Evolutionary conservation across 768 basidiomycete genomes (phyloP).

Genomic region (Russula sp.): DNA sequence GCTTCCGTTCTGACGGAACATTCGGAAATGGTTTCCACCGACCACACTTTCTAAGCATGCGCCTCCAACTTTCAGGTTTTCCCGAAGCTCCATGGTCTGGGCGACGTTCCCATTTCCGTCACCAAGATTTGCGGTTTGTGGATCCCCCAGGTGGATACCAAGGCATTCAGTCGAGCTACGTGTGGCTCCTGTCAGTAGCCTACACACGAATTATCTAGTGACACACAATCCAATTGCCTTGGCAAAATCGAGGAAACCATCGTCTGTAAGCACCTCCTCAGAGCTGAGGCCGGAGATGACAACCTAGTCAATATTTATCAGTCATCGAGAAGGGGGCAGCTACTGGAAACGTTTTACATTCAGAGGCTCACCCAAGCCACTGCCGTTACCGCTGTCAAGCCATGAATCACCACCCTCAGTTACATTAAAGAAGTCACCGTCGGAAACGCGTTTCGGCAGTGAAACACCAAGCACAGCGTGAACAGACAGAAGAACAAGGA

Average conservation of each 20-base stretch:
- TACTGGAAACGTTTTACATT: constrained; percentile 38
- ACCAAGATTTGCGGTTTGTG: constrained; percentile 46
- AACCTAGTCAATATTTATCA: constrained; percentile 38
- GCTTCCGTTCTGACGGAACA: constrained; percentile 59
- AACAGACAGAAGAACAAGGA: constrained; percentile 24
- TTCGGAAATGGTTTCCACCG: constrained; percentile 51
- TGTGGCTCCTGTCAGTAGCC: constrained; percentile 33
- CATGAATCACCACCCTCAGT: constrained; percentile 42
- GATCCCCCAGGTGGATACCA: constrained; percentile 36
- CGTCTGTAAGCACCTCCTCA: constrained; percentile 51
- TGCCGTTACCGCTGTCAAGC: constrained; percentile 41
- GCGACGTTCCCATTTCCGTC: constrained; percentile 47
- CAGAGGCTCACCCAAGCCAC: constrained; percentile 45
- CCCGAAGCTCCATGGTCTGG: constrained; percentile 46
- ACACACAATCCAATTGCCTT: constrained; percentile 61
- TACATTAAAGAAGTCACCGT: constrained; percentile 40
- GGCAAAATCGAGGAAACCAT: constrained; percentile 58
- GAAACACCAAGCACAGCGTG: constrained; percentile 15
- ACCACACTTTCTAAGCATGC: constrained; percentile 47
- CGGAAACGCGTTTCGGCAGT: constrained; percentile 4
- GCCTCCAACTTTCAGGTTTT: constrained; percentile 42
- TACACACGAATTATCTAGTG: neutral
- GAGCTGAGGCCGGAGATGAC: constrained; percentile 68
- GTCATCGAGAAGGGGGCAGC: neutral
- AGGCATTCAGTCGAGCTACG: constrained; percentile 45